Evolutionary conservation across 2,329 filamentous ascomycete genomes (phyloP).

Genomic region (Tolypocladium tropicale): DNA sequence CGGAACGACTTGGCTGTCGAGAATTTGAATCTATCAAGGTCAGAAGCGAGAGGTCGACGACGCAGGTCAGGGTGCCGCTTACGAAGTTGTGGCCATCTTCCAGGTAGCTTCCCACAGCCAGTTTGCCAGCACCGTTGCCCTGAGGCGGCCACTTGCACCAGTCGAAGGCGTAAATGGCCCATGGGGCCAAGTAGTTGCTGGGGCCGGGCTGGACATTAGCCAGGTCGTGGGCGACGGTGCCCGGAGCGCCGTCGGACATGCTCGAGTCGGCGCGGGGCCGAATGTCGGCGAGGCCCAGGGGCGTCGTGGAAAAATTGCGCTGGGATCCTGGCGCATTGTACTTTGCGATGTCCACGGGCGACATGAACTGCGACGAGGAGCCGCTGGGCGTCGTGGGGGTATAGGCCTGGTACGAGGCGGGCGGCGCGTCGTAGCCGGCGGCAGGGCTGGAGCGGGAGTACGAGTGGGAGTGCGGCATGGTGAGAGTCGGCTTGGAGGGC

Average conservation of each 20-base stretch:
- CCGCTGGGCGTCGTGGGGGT: constrained; percentile 55
- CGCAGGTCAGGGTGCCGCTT: constrained; percentile 10
- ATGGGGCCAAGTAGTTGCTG: constrained; percentile 88
- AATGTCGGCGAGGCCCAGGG: constrained; percentile 85
- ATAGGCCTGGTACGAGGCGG: constrained; percentile 46
- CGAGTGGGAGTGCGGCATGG: constrained; percentile 59
- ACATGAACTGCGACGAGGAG: constrained; percentile 53
- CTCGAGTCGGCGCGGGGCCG: constrained; percentile 75
- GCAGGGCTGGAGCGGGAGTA: constrained; percentile 83
- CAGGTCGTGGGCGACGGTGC: constrained; percentile 54
- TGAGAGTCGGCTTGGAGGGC: constrained; percentile 56
- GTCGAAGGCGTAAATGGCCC: constrained; percentile 93
- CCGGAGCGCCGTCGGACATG: constrained; percentile 60
- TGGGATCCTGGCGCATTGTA: constrained; percentile 47
- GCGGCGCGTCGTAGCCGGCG: constrained; percentile 40
- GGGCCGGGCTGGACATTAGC: constrained; percentile 58
- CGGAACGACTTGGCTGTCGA: constrained; percentile 72
- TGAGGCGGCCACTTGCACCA: constrained; percentile 98
- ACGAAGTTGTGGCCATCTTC: constrained; percentile 99
- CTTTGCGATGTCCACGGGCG: constrained; percentile 40
- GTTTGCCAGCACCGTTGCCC: constrained; percentile 72
- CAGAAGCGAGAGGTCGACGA: background rate
- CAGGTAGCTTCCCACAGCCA: constrained; percentile 90
- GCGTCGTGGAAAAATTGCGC: constrained; percentile 67
- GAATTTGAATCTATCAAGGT: constrained; percentile 74